These are phyloP conservation scores for Magnolia sinica DNA, from an alignment of 164 flowering plant genomes.

Conservation along the genomic window DNA sequence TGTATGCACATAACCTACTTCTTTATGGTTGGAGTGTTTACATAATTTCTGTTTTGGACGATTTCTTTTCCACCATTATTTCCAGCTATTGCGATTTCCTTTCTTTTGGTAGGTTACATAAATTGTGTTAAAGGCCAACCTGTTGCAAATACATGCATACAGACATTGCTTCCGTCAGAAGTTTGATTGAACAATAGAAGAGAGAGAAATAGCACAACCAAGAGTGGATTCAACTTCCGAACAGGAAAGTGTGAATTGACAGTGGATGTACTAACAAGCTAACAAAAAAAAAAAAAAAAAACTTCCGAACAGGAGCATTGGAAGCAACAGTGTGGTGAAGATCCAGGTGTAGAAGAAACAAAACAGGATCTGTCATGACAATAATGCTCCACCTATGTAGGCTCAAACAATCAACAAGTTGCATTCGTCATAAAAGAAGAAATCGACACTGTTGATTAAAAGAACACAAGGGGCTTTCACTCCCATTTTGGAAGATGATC, in stretches of 20 bases:
- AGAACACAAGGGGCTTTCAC: constrained; percentile 34
- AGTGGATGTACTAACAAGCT: no score
- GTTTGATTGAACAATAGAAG: no score
- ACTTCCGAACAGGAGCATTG: constrained; percentile 9
- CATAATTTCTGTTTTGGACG: no score
- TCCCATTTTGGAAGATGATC: constrained; percentile 61
- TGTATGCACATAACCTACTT: constrained; percentile 34
- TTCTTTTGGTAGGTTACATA: neutral
- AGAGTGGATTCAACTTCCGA: neutral
- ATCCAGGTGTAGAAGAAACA: constrained; percentile 31
- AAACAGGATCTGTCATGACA: constrained; percentile 62
- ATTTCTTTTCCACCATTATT: neutral
- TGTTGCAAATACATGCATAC: neutral
- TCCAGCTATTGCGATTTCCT: neutral
- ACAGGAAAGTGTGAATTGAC: constrained; percentile 4
- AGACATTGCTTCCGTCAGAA: no score
- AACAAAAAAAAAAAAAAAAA: no score
- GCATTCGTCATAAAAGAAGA: constrained; percentile 75
- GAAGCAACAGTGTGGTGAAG: constrained; percentile 36
- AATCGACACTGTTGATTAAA: constrained; percentile 63
- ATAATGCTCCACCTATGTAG: constrained; percentile 50
- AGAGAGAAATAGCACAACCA: no score
- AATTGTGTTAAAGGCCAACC: neutral
- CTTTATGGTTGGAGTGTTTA: neutral
- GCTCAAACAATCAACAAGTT: constrained; percentile 81